Base-by-base conservation (phyloP, 306 rosid genomes). In the Cucumis hystrix region DNA sequence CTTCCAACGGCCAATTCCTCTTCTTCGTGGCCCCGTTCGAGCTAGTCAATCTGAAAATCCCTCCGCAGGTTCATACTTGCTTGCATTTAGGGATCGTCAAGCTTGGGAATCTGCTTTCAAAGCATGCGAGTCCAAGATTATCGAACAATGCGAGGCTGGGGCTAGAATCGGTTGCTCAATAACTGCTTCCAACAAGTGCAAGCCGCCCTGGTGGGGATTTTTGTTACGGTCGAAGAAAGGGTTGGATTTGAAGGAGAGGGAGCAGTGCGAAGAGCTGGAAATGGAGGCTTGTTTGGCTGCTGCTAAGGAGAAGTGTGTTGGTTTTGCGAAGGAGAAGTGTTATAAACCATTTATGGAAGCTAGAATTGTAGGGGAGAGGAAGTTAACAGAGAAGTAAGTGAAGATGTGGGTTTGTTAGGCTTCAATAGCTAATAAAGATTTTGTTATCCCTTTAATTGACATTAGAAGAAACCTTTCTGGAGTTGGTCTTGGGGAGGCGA, bases 161-260 rank as follows among this genome's bases (percentile, higher is more conserved):
- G 93, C 96, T 8, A 86, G 97, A 86, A 79, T 86, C 71, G 92
- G 87, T 16, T 88, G 92, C 79, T 80, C 89, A 13, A 55, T 88
- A 43, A 76, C 76, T 56, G 87, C 89, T 3, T 81, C 89, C 51
- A 66, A 59, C 66, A 86, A 79, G 78, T 88, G 90, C 17, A 86
- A 86, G 86, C 93, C 92, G 49, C 91, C 92, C 5, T 92, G 98
- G 96, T 92, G 97, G 98, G 85, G 82, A 62, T 61, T 63, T 61
- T 52, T 92, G 81, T 35, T 78, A 4, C 89, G 87, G 30, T 79
- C 55, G 65, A 86, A 81, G 39, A 86, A 81, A 52, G 81, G 61
- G 8, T 58, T 77, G 21, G 92, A 88, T 78, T 21, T 89, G 79
- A 87, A 84, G 79, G 89, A 82, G 64, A 85, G 93, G 37, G 98